These are phyloP conservation scores for Metarhizium sp. DNA, from an alignment of 2,329 filamentous ascomycete species.

Conservation along the genomic window DNA sequence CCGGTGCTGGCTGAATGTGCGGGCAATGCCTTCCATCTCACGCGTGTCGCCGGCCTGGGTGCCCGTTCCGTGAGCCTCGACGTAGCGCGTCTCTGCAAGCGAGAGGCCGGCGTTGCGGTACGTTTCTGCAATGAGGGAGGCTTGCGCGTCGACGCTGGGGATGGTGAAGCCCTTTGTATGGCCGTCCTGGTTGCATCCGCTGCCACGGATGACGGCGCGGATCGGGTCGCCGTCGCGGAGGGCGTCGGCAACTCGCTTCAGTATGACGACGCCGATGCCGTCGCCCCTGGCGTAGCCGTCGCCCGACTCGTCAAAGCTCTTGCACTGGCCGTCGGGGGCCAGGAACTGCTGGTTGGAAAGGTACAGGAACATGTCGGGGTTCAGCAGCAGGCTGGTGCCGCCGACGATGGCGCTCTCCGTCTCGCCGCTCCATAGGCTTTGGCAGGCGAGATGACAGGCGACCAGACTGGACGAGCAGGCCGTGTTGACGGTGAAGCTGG, in stretches of 20 bases:
- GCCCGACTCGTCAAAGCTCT: slow-evolving; percentile 7
- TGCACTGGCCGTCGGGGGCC: slow-evolving; percentile 14
- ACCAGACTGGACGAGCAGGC: slow-evolving; percentile 26
- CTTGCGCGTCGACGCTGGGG: slow-evolving; percentile 22
- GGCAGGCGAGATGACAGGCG: slow-evolving; percentile 18
- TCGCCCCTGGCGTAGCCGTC: slow-evolving; percentile 17
- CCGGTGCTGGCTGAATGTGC: slow-evolving; percentile 6
- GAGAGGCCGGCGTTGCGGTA: slow-evolving; percentile 14
- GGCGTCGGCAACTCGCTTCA: slow-evolving; percentile 32
- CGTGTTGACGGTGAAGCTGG: slow-evolving; percentile 23
- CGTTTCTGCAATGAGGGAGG: slow-evolving; percentile 15
- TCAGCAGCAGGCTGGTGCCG: slow-evolving; percentile 7
- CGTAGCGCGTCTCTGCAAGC: slow-evolving; percentile 15
- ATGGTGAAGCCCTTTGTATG: slow-evolving; percentile 25
- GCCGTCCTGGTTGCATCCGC: slow-evolving; percentile 26
- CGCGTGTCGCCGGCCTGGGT: slow-evolving; percentile 19
- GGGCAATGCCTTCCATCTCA: slow-evolving; percentile 14
- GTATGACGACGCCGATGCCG: slow-evolving; percentile 25
- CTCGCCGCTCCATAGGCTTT: slow-evolving; percentile 5
- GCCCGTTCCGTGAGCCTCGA: slow-evolving; percentile 34
- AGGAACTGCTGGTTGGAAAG: slow-evolving; percentile 12
- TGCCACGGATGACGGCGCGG: slow-evolving; percentile 20
- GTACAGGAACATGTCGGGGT: slow-evolving; percentile 11
- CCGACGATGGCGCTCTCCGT: slow-evolving; percentile 13
- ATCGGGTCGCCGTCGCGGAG: slow-evolving; percentile 28